Percentiles rank a stretch among this genome's conserved stretches.
Evolutionary conservation across 2,329 filamentous ascomycete genomes (phyloP).

Genomic region (Scleromitrula shiraiana): DNA sequence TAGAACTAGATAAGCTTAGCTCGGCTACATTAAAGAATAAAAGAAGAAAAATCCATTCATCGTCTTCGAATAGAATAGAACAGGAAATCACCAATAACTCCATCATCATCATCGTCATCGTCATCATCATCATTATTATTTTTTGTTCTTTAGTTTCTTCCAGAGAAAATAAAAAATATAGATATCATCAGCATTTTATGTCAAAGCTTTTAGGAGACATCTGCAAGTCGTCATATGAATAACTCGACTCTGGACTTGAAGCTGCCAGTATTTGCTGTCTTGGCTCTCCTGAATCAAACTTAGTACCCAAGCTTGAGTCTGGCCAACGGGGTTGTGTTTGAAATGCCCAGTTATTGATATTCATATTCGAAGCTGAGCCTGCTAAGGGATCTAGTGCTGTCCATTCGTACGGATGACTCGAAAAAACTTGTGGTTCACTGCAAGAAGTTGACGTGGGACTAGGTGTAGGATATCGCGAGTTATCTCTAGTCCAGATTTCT

Average conservation of each 20-base stretch:
- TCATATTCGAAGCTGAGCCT: too few species aligned
- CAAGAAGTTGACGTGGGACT: constrained; percentile 2
- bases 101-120: too few species aligned
- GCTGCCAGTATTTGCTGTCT: neutral
- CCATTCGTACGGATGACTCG: neutral
- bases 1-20: neutral
- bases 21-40: neutral
- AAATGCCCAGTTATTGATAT: neutral
- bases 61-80: neutral
- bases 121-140: too few species aligned
- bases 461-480: neutral
- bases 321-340: neutral
- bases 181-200: too few species aligned
- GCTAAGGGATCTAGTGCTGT: neutral
- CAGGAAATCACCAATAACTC: too few species aligned
- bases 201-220: too few species aligned
- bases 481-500: neutral
- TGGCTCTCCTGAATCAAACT: neutral
- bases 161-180: too few species aligned
- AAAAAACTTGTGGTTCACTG: neutral
- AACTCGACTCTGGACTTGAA: neutral
- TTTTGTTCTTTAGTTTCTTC: too few species aligned
- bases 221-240: neutral
- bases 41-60: neutral
- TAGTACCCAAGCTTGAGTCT: neutral